These are phyloP conservation scores for Penicillium longicatenatum DNA, from an alignment of 495 filamentous ascomycete genomes.

Conservation along the genomic window DNA sequence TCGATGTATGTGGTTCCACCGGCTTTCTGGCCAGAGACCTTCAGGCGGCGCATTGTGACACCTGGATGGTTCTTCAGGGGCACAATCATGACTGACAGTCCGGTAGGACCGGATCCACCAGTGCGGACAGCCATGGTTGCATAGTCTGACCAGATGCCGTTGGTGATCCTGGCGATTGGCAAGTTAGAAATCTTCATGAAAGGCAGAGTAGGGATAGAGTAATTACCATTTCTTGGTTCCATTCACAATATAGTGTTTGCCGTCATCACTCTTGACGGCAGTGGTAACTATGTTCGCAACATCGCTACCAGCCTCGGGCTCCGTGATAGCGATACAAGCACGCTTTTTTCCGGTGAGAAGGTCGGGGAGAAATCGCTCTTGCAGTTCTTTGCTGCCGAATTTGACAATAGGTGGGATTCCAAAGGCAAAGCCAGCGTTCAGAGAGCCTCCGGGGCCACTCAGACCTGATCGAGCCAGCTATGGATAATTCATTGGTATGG, in stretches of 20 bases:
- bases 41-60: slow-evolving; percentile 66
- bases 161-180: slow-evolving; percentile 60
- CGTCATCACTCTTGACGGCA: slow-evolving; percentile 62
- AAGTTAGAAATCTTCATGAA: neutral
- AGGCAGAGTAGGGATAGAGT: neutral
- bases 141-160: slow-evolving; percentile 75
- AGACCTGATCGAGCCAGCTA: slow-evolving; percentile 66
- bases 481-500: neutral
- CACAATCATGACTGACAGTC: slow-evolving; percentile 67
- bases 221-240: slow-evolving; percentile 75
- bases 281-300: slow-evolving; percentile 71
- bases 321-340: slow-evolving; percentile 76
- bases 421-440: slow-evolving; percentile 72
- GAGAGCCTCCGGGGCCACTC: slow-evolving; percentile 56
- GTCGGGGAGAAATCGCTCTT: slow-evolving; percentile 66
- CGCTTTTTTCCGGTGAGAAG: slow-evolving; percentile 66
- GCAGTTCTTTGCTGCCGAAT: slow-evolving; percentile 59
- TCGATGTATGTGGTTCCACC: slow-evolving; percentile 76
- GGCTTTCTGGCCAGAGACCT: slow-evolving; percentile 59
- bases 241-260: slow-evolving; percentile 70
- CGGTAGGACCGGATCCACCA: slow-evolving; percentile 60
- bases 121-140: slow-evolving; percentile 76
- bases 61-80: slow-evolving; percentile 64
- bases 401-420: slow-evolving; percentile 71
- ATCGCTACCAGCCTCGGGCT: slow-evolving; percentile 71